Conservation (phyloP, 768 basidiomycete species). For the Mycena filopes region DNA sequence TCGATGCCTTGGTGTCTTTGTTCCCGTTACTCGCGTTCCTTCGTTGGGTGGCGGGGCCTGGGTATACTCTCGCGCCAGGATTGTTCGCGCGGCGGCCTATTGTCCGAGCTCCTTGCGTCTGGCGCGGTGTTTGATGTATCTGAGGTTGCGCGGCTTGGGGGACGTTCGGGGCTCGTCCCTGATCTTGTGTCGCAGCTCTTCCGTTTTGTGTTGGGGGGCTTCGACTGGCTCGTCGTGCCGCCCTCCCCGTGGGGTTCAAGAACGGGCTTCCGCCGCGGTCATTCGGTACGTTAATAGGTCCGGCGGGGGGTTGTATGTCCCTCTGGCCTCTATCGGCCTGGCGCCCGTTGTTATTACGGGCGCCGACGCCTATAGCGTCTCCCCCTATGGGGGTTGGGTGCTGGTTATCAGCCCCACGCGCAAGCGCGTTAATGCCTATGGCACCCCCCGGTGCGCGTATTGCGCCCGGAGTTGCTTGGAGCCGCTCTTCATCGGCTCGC, state of each 20-base stretch:
- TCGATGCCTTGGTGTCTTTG: slow-evolving; percentile 22
- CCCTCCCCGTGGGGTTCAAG: no score
- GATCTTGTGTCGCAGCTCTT: no score
- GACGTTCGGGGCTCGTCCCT: no score
- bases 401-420: not conserved
- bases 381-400: not conserved
- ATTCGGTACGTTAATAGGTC: no score
- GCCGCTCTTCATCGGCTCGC: slow-evolving; percentile 12
- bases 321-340: not conserved
- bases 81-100: not conserved
- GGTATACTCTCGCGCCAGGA: slow-evolving; percentile 1
- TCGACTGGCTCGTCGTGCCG: no score
- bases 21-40: not conserved
- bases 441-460: not conserved
- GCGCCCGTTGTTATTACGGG: not conserved
- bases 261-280: not conserved
- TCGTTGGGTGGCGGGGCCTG: not conserved
- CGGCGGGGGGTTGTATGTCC: not conserved
- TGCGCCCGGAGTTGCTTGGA: slow-evolving; percentile 9
- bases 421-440: not conserved
- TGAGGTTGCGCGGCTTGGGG: no score
- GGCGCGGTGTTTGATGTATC: not conserved
- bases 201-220: no score
- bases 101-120: no score
- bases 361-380: not conserved